phyloP scores from a whole-genome alignment of 306 rosid species.

The Argentina anserina region DNA sequence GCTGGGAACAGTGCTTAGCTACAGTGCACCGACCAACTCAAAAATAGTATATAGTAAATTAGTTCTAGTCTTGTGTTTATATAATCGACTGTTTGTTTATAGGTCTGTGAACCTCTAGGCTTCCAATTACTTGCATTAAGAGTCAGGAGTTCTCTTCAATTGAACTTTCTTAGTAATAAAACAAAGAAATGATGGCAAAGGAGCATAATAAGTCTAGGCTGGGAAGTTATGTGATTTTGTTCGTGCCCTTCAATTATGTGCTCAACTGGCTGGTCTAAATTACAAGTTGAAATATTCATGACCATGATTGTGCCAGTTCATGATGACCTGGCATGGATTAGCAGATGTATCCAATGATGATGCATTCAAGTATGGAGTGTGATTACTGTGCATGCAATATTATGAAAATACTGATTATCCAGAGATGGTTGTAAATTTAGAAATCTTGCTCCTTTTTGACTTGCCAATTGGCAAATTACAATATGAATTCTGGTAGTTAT shows the following conservation, averaged over 20 bases:
- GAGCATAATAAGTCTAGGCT: not conserved
- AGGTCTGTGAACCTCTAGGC: not conserved
- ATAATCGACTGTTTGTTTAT: not conserved
- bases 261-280: not conserved
- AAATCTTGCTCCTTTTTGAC: too few species aligned
- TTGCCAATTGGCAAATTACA: too few species aligned
- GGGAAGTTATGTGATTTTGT: slow-evolving; percentile 3
- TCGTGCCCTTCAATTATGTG: not conserved
- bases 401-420: too few species aligned
- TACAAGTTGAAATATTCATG: not conserved
- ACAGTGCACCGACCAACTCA: too few species aligned
- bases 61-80: not conserved
- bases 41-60: too few species aligned
- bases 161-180: not conserved
- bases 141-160: not conserved
- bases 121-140: not conserved
- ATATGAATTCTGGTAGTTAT: too few species aligned
- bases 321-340: slow-evolving; percentile 3
- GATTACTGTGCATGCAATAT: too few species aligned
- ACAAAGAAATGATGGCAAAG: not conserved
- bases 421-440: too few species aligned
- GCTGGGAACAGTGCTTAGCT: too few species aligned
- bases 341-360: too few species aligned
- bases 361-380: too few species aligned
- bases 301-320: not conserved